Evolutionary conservation across 306 rosid species (phyloP).

Genomic region (Trifolium repens): DNA sequence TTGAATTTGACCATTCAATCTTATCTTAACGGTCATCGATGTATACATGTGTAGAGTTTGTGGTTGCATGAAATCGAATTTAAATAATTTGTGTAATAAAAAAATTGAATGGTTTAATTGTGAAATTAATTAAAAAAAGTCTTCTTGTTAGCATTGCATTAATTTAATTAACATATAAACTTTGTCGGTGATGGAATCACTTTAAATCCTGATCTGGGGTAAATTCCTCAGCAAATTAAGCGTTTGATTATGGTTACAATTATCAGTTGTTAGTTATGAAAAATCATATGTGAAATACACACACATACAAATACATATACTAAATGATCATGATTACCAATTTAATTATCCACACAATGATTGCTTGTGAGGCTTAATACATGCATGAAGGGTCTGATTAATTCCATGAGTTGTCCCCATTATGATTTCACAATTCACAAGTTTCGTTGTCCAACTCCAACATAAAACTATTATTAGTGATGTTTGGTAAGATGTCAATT

Average conservation of each 20-base stretch:
- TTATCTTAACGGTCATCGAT: neutral
- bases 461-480: conserved; percentile 6
- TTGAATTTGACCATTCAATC: no score
- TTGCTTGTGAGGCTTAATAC: conserved; percentile 30
- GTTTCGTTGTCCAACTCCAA: conserved; percentile 42
- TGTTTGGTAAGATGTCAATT: neutral
- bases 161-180: no score
- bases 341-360: conserved; percentile 41
- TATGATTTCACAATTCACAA: conserved; percentile 44
- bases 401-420: conserved; percentile 23
- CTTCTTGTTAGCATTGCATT: no score
- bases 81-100: no score
- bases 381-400: conserved; percentile 17
- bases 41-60: no score
- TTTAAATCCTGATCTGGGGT: no score
- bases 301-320: neutral
- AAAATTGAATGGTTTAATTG: no score
- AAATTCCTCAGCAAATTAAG: neutral
- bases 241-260: neutral
- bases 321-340: neutral
- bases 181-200: no score
- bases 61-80: no score
- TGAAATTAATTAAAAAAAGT: no score
- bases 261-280: neutral
- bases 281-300: neutral